phyloP scores from a whole-genome alignment of 768 basidiomycete genomes.

The Porpolomopsis calyptriformis region DNA sequence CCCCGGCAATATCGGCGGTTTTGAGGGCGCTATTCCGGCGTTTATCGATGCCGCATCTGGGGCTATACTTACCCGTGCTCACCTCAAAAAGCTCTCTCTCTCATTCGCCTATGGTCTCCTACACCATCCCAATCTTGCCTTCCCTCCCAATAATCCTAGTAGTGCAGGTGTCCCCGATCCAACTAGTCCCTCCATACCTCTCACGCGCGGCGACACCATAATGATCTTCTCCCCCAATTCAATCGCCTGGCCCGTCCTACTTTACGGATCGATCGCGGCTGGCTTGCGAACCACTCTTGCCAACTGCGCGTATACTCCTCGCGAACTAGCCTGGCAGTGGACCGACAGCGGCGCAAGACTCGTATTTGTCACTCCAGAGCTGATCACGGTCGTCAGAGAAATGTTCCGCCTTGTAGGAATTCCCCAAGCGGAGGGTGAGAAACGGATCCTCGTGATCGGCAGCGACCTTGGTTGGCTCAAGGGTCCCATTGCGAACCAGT shows the following conservation, averaged over 20 bases:
- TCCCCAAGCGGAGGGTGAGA: slow-evolving; percentile 34
- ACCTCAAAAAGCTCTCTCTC: slow-evolving; percentile 34
- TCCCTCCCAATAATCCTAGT: neutral
- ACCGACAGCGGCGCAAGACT: slow-evolving; percentile 52
- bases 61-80: slow-evolving; percentile 33
- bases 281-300: slow-evolving; percentile 62
- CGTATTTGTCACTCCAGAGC: slow-evolving; percentile 54
- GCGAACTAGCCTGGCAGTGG: slow-evolving; percentile 66
- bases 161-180: neutral
- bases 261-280: slow-evolving; percentile 50
- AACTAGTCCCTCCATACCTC: slow-evolving; percentile 13
- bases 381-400: slow-evolving; percentile 42
- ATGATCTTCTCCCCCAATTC: slow-evolving; percentile 65
- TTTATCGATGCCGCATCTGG: slow-evolving; percentile 47
- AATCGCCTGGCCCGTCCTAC: slow-evolving; percentile 37
- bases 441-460: slow-evolving; percentile 48
- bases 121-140: slow-evolving; percentile 22
- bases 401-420: slow-evolving; percentile 47
- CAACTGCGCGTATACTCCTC: slow-evolving; percentile 58
- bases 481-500: slow-evolving; percentile 20
- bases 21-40: slow-evolving; percentile 27
- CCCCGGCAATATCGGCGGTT: slow-evolving; percentile 21
- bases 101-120: slow-evolving; percentile 44
- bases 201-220: slow-evolving; percentile 44
- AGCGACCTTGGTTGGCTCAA: slow-evolving; percentile 38